A percentile compares a stretch with the other conserved stretches of the same genome.
phyloP scores from a whole-genome alignment of 805 yeast species.

The Diddensiella caesifluorescens region DNA sequence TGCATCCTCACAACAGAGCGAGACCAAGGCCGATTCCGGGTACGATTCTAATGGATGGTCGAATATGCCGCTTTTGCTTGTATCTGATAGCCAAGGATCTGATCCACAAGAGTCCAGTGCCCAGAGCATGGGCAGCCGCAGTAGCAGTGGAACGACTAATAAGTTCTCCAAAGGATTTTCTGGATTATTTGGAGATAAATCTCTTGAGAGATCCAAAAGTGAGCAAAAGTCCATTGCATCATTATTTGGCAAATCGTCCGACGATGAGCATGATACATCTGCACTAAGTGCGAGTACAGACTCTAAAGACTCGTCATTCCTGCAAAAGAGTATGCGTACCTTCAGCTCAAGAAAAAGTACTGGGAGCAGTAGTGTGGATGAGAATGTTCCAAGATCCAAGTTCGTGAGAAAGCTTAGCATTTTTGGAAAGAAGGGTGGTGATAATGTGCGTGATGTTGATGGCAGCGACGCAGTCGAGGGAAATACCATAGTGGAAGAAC shows the following conservation, averaged over 20 bases:
- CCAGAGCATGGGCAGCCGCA: constrained; percentile 9
- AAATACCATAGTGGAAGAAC: background rate
- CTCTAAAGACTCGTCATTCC: constrained; percentile 12
- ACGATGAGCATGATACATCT: constrained; percentile 11
- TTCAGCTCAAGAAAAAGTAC: constrained; percentile 13
- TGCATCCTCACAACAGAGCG: background rate
- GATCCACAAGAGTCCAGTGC: constrained; percentile 2
- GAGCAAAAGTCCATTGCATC: constrained; percentile 22
- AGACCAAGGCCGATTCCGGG: constrained; percentile 3
- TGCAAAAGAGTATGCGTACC: constrained; percentile 24
- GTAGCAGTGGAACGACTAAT: constrained; percentile 8
- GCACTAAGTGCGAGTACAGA: constrained; percentile 12
- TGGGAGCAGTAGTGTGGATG: constrained; percentile 1
- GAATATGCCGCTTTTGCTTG: constrained; percentile 9
- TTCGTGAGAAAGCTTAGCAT: constrained; percentile 24
- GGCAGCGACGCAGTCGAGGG: constrained; percentile 17
- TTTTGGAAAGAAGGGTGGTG: constrained; percentile 22
- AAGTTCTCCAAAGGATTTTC: constrained; percentile 20
- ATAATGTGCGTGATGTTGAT: constrained; percentile 7
- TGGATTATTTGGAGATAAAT: constrained; percentile 18
- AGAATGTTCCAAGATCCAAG: constrained; percentile 8
- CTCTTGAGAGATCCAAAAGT: constrained; percentile 9
- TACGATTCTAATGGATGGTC: constrained; percentile 6
- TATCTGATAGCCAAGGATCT: constrained; percentile 9
- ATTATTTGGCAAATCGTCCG: constrained; percentile 21